Base-by-base conservation (phyloP, 164 flowering plant genomes). In the Tinospora cordifolia region DNA sequence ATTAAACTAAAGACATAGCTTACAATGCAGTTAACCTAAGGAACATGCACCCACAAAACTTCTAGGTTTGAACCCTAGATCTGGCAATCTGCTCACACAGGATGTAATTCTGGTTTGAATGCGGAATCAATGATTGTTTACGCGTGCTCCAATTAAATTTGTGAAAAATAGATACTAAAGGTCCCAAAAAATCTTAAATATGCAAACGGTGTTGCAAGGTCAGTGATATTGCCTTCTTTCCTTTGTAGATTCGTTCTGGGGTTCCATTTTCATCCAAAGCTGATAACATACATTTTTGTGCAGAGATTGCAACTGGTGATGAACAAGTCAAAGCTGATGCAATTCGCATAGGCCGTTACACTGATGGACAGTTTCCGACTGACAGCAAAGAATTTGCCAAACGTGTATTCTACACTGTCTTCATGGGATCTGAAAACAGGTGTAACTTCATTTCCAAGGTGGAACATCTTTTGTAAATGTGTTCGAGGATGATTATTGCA, bases 351-450 rank as follows among this genome's bases (percentile, higher is more conserved):
- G 99, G 99, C 41, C 75, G 85, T 41, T 94, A 94, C 72, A 71
- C 77, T 34, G 86, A 87, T 81, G 98, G 96, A 22, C 82, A 90
- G 69, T 85, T 79, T 81, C 99, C 99, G 26, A 86, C 84, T 65
- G 94, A 90, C 75, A 88, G 98, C 88, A 88, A 82, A 79, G 99
- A 94, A 77, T 89, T 94, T 78, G 99, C 99, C 27, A 85, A 80
- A 71, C 91, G 99, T 72, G 85, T 94, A 59, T 94, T 94, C 76
- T 94, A 92, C 74, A 92, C 97, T 0, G 87, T 92, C 26, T 94
- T 74, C 75, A 92, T 94, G 98, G 99, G 97, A 68, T 73, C 98
- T 65, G 99, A 92, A 80, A 94, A 94, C 76, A 94, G 99, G 99
- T 91, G 64, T 39, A 63, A 68, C 7, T 57, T 58, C 27, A 49